Base-by-base conservation (phyloP, 176 grass and related monocot genomes). In the Aegilops speltoides region DNA sequence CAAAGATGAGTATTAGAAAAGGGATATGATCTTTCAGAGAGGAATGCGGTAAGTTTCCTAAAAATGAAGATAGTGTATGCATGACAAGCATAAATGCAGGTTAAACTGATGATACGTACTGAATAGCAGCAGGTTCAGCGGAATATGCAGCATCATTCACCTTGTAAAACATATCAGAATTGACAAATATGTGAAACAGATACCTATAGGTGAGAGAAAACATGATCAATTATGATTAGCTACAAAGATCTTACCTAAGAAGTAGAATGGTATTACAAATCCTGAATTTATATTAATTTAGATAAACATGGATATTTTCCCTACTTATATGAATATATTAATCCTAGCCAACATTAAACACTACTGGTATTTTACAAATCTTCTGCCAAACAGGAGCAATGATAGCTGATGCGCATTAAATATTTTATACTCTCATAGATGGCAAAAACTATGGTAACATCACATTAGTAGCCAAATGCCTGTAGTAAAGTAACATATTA, bases 91-190 rank as follows among this genome's bases (percentile, higher is more conserved):
- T 15, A 77, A 77, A 46, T 48, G 54, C 45, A 79, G 10, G 17
- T 19, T 43, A 34, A 68, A 29, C 3, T 56, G 15, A 84, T 56
- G 15, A 84, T 78, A 87, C 88, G 17, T 89, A 98, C 96, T 92
- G 88, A 83, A 98, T 79, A 79, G 68, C 72, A 81, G 93, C 91
- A 10, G 91, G 89, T 90, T 98, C 91, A 43, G 85, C 78, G 38
- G 93, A 82, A 92, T 98, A 91, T 62, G 93, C 80, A 87, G 86
- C 86, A 73, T 91, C 91, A 64, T 94, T 94, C 65, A 98, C 90
- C 96, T 91, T 98, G 76, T 7, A 69, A 82, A 56, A 56, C 61
- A 87, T 43, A 86, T 74, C 38, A 41, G 80, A 62, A 26, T 73
- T 48, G 63, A 73, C 76, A 84, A 73, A 65, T 8, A 70, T 88